Evolutionary conservation across 345 rosid species (phyloP), one percentile per base, ranked within the genome.

Genomic region (Turritis glabra): DNA sequence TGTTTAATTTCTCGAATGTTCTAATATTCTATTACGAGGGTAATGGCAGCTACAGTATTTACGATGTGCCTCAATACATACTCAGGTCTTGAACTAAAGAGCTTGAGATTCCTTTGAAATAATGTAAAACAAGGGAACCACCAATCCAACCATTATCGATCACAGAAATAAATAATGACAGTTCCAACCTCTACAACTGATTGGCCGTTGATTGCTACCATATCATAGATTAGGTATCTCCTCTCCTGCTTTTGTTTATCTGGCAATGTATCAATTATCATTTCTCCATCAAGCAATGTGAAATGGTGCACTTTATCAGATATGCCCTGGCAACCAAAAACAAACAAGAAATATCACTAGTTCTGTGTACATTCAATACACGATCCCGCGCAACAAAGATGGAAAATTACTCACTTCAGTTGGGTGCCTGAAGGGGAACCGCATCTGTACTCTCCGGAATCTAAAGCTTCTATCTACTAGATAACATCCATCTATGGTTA

Each of bases 281-380:
- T 95, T 84, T 95, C 99, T 68, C 99, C 99, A 79, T 95, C 99
- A 70, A 95, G 97, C 82, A 95, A 79, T 5, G 94, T 92, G 67
- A 23, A 90, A 85, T 89, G 93, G 82, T 95, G 99, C 26, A 86
- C 88, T 84, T 74, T 87, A 58, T 91, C 97, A 51, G 86, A 84
- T 78, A 84, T 18, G 84, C 83, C 92, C 98, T 92, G 78, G 30
- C 58, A 80, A 75, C 60, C 75, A 75, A 70, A 75, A 68, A 40
- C 21, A 38, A 19, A 10, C 3, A 69, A 21, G 48, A 41, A 51
- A 40, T 25, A 8, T 51, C 46, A 74, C 46, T 37, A 61, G 23
- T 52, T 25, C 15, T 37, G 14, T 26, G 10, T 17, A 69, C 17
- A 68, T 68, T 48, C n/a, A 10, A 62, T 62, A 63, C 55, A 76